Evolutionary conservation across 2,329 filamentous ascomycete species (phyloP).

Genomic region (Penicillium palitans): DNA sequence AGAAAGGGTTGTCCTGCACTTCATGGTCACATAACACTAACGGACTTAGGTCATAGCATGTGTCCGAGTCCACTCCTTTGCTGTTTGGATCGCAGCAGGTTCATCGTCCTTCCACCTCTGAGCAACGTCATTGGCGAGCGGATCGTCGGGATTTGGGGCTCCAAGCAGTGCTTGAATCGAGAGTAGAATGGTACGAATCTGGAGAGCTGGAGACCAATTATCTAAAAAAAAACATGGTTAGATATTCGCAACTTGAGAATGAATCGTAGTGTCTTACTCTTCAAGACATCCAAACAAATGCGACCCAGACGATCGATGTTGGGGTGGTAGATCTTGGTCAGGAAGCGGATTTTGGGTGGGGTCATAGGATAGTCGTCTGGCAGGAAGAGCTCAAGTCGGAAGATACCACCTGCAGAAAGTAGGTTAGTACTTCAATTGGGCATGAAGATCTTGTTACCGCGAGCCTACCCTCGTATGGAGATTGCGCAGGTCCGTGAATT

Average conservation of each 20-base stretch:
- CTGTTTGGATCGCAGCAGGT: slow-evolving; percentile 85
- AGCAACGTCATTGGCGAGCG: slow-evolving; percentile 95
- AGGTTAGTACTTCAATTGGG: slow-evolving; percentile 7
- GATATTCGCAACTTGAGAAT: not conserved
- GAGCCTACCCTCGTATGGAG: slow-evolving; percentile 81
- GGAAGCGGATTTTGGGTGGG: slow-evolving; percentile 94
- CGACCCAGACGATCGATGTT: slow-evolving; percentile 97
- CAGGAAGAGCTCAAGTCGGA: slow-evolving; percentile 95
- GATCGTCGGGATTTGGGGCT: slow-evolving; percentile 95
- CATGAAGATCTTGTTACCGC: not conserved
- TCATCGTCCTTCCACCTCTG: slow-evolving; percentile 98
- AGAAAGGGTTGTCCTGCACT: slow-evolving; percentile 21
- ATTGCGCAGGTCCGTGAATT: slow-evolving; percentile 87
- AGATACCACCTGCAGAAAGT: slow-evolving; percentile 66
- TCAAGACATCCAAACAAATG: slow-evolving; percentile 95
- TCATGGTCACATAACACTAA: slow-evolving; percentile 36
- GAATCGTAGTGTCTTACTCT: slow-evolving; percentile 64
- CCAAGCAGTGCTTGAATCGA: slow-evolving; percentile 96
- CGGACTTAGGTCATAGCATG: slow-evolving; percentile 63
- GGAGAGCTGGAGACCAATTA: slow-evolving; percentile 97
- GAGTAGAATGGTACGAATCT: slow-evolving; percentile 97
- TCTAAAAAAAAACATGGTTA: slow-evolving; percentile 54
- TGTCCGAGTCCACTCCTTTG: slow-evolving; percentile 84
- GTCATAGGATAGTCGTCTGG: slow-evolving; percentile 99
- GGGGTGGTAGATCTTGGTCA: slow-evolving; percentile 98